Evolutionary conservation across 2,329 filamentous ascomycete genomes (phyloP).

Genomic region (Metarhizium rileyi): DNA sequence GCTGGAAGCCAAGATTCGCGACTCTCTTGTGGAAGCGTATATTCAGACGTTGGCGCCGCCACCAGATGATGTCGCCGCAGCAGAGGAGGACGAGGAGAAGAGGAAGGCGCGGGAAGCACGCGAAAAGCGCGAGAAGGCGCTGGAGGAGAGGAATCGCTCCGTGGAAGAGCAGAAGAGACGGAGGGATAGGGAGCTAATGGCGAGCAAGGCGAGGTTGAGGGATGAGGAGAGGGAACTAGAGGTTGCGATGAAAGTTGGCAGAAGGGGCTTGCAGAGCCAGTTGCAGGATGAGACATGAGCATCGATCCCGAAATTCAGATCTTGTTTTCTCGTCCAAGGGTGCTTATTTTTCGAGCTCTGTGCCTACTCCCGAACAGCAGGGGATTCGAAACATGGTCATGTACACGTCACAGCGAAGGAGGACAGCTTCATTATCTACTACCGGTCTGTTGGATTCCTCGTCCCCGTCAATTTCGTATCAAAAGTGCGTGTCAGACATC

Average conservation of each 20-base stretch:
- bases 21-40: slow-evolving; percentile 56
- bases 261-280: slow-evolving; percentile 55
- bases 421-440: no score
- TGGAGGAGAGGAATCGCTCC: slow-evolving; percentile 52
- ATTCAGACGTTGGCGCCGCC: slow-evolving; percentile 54
- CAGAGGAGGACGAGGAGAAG: slow-evolving; percentile 40
- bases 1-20: slow-evolving; percentile 49
- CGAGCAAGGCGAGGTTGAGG: slow-evolving; percentile 49
- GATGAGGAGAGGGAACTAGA: slow-evolving; percentile 62
- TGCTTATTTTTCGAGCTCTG: no score
- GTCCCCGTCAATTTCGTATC: no score
- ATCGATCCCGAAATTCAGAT: neutral
- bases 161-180: slow-evolving; percentile 55
- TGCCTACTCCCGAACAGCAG: no score
- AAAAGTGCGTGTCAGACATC: no score
- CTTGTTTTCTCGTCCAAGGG: no score
- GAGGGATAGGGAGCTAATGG: slow-evolving; percentile 48
- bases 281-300: slow-evolving; percentile 26
- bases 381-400: no score
- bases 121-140: slow-evolving; percentile 53
- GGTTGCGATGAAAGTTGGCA: slow-evolving; percentile 58
- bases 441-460: no score
- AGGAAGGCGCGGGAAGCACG: slow-evolving; percentile 40
- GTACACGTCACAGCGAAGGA: no score
- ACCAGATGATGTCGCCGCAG: slow-evolving; percentile 34